Base-by-base conservation (phyloP, 2,329 filamentous ascomycete species). In the Akanthomyces dipterigenus region DNA sequence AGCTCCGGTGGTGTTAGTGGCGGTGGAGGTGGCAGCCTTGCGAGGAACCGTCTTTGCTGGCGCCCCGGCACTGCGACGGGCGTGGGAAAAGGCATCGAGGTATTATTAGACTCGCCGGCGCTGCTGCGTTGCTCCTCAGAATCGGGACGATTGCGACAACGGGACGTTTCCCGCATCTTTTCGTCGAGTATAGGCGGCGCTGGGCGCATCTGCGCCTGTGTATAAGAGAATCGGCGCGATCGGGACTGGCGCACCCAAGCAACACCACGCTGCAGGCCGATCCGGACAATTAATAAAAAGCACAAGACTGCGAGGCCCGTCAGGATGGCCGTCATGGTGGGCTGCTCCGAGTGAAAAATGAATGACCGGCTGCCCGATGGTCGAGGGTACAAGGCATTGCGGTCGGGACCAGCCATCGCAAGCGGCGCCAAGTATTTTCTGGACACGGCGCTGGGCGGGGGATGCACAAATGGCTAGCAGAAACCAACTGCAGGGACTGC, bases 1-100 rank as follows among this genome's bases (percentile, higher is more conserved):
- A 78, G 69, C 62, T 76, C 74, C 8, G 80, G 78, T 12, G 80
- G 77, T 48, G 78, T 83, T 67, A 82, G 69, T 61, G 81, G 80
- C 61, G 77, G 77, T 49, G 80, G 77, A 55, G 75, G 79, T 56
- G 76, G 77, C 60, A 73, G 74, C 49, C 76, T 73, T 53, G 73
- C 70, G 63, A 75, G 69, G 63, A 75, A 63, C 43, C 69, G 68
- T 55, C 69, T 68, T 59, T 69, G 67, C 8, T 40, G 50, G 50
- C 58, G 50, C 34, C 28, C 40, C n/a, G 46, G 46, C 28, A 45
- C n/a, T 22, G 31, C 31, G 50, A 50, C 31, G 28, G 31, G 34
- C 3, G 43, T 24, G 22, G 50, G 6, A 22, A n/a, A 26, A 22
- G 42, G 16, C n/a, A 24, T 31, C 12, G 45, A 26, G 20, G 16